phyloP scores from a whole-genome alignment of 176 grass and related monocot species.

The Metroxylon sagu region DNA sequence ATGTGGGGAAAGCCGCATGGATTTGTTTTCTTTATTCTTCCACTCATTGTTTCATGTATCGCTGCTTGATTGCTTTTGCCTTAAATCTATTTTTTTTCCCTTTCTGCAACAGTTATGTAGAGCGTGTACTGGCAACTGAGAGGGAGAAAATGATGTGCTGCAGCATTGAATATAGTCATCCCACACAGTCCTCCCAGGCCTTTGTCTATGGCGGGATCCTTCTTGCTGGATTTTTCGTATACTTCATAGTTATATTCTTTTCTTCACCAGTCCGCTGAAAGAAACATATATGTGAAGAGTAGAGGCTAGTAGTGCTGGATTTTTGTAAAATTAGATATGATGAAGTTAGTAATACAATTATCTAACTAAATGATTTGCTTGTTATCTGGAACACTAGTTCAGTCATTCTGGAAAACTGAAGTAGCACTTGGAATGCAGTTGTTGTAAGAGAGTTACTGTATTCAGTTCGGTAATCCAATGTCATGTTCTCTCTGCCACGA shows the following conservation, averaged over 20 bases:
- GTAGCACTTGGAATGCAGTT: too few species aligned
- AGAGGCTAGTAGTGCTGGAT: conserved; percentile 1
- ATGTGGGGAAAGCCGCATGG: too few species aligned
- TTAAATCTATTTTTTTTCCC: conserved; percentile 1
- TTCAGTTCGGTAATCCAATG: too few species aligned
- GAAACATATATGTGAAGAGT: too few species aligned
- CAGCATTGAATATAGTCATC: conserved; percentile 68
- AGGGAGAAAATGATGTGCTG: conserved; percentile 92
- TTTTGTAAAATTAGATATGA: not conserved
- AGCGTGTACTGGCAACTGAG: conserved; percentile 53
- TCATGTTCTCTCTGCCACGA: too few species aligned
- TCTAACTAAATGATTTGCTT: too few species aligned
- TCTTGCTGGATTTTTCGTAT: conserved; percentile 88
- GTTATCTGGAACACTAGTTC: too few species aligned
- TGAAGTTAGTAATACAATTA: too few species aligned
- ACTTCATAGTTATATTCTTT: conserved; percentile 98
- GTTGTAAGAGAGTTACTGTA: too few species aligned
- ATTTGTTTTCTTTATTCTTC: not conserved
- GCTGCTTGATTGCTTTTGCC: conserved; percentile 2
- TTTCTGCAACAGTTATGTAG: conserved; percentile 49
- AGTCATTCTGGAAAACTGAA: too few species aligned
- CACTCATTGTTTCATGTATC: not conserved
- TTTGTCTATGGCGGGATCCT: conserved; percentile 97
- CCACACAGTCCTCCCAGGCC: conserved; percentile 68
- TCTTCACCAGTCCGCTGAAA: conserved; percentile 76